Evolutionary conservation across 768 basidiomycete genomes (phyloP).

Genomic region (Pholiota molesta): DNA sequence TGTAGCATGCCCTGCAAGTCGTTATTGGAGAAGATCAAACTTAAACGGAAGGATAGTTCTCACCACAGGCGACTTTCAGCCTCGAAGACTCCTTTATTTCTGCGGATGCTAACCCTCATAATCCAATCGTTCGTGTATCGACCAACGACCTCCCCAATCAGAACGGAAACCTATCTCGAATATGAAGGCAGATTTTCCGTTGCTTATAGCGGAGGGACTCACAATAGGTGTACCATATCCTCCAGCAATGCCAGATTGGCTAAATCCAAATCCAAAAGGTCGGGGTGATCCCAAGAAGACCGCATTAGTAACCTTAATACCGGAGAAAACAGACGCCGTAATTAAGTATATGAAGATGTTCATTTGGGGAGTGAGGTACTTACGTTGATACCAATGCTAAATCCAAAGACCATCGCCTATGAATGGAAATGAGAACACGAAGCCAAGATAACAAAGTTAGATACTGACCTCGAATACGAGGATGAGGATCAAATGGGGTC

Average conservation of each 20-base stretch:
- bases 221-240: constrained; percentile 61
- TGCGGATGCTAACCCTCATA: constrained; percentile 44
- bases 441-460: not conserved
- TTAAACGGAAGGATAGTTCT: constrained; percentile 2
- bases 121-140: constrained; percentile 58
- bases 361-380: constrained; percentile 9
- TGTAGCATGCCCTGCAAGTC: constrained; percentile 56
- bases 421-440: constrained; percentile 15
- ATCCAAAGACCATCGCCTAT: constrained; percentile 62
- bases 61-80: constrained; percentile 63
- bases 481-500: constrained; percentile 59
- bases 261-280: constrained; percentile 58
- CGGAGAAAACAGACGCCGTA: not conserved
- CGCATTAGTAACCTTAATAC: constrained; percentile 60
- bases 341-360: not conserved
- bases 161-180: constrained; percentile 42
- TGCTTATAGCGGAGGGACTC: constrained; percentile 16
- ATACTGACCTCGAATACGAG: constrained; percentile 52
- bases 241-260: constrained; percentile 51
- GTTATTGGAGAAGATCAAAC: not conserved
- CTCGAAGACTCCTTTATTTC: constrained; percentile 61
- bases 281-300: constrained; percentile 62
- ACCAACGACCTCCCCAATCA: constrained; percentile 43
- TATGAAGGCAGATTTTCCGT: not conserved
- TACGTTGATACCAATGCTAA: constrained; percentile 65